phyloP scores from a whole-genome alignment of 768 basidiomycete species.

The Holtermannia corniformis region DNA sequence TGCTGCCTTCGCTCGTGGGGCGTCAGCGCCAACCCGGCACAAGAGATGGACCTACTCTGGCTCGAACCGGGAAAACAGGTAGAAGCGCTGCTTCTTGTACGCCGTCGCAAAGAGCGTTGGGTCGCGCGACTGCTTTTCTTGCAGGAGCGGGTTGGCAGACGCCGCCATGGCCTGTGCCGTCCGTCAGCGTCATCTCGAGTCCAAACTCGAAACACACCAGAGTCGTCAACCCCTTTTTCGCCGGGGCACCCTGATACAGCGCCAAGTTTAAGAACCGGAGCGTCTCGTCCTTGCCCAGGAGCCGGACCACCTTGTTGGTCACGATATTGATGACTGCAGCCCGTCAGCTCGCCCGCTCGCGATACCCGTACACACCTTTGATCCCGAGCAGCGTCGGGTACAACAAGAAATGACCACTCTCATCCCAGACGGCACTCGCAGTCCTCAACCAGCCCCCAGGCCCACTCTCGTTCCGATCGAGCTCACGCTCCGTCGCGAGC shows the following conservation, averaged over 20 bases:
- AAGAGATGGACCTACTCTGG: conserved; percentile 59
- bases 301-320: conserved; percentile 78
- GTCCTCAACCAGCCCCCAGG: conserved; percentile 48
- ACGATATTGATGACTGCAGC: conserved; percentile 88
- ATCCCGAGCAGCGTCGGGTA: conserved; percentile 91
- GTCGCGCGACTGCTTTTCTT: conserved; percentile 71
- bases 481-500: conserved; percentile 81
- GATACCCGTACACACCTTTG: conserved; percentile 56
- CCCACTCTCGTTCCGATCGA: conserved; percentile 56
- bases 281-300: conserved; percentile 89
- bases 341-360: not conserved
- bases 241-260: conserved; percentile 87
- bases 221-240: conserved; percentile 75
- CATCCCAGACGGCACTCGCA: conserved; percentile 94
- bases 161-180: conserved; percentile 82
- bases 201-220: conserved; percentile 50
- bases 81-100: conserved; percentile 86
- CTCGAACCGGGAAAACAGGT: conserved; percentile 81
- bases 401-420: conserved; percentile 85
- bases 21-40: conserved; percentile 1
- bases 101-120: conserved; percentile 89
- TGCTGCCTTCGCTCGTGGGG: conserved; percentile 56
- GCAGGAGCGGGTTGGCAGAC: conserved; percentile 87
- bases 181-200: no score
- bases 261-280: conserved; percentile 79